These are phyloP conservation scores for Lanmaoa pseudosensibilis DNA, from an alignment of 768 basidiomycete genomes.

Conservation along the genomic window DNA sequence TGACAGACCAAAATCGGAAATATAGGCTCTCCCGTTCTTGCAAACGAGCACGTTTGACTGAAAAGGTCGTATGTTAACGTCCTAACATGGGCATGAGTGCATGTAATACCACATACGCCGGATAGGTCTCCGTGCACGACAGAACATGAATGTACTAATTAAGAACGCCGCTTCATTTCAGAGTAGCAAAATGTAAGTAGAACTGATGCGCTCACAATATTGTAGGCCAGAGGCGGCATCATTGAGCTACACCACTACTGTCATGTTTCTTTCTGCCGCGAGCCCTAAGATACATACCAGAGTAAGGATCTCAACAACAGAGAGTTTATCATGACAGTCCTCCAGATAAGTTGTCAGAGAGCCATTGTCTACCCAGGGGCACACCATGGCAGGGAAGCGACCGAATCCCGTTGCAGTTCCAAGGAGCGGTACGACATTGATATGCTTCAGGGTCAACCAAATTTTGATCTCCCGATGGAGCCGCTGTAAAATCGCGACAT, in stretches of 20 bases:
- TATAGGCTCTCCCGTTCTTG: constrained; percentile 14
- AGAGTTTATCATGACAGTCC: constrained; percentile 8
- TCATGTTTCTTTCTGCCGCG: not conserved
- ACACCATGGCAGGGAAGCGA: constrained; percentile 30
- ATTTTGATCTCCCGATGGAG: constrained; percentile 30
- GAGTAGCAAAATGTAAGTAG: not conserved
- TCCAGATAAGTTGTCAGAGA: constrained; percentile 22
- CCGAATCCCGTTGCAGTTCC: constrained; percentile 27
- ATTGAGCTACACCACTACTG: constrained; percentile 6
- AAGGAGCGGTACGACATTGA: constrained; percentile 22
- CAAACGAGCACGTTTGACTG: constrained; percentile 21
- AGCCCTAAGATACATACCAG: not conserved
- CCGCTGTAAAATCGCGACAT: constrained; percentile 12
- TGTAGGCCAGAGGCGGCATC: constrained; percentile 22
- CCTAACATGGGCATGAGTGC: too few species aligned
- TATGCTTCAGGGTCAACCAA: constrained; percentile 27
- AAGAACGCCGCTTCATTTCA: not conserved
- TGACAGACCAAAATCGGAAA: constrained; percentile 48
- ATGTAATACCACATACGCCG: constrained; percentile 18
- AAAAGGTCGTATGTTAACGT: not conserved
- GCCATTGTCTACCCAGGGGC: constrained; percentile 30
- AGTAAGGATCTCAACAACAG: not conserved
- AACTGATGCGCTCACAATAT: constrained; percentile 11
- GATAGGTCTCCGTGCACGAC: constrained; percentile 21
- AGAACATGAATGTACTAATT: constrained; percentile 16